Conservation (phyloP, 768 basidiomycete species). For the Podaxis carcinomalis region DNA sequence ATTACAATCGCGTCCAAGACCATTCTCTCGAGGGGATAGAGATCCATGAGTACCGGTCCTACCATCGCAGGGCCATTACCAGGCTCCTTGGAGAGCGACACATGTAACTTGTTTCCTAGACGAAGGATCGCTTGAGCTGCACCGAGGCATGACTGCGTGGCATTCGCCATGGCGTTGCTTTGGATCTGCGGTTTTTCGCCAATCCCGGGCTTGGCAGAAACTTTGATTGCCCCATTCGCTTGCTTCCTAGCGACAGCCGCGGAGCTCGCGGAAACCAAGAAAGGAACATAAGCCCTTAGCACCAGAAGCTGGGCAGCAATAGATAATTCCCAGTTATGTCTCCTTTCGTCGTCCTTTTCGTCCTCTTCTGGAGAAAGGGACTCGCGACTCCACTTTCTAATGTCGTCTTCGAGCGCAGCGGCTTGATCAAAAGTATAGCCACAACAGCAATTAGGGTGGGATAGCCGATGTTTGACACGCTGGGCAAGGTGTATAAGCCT, state of each 20-base stretch:
- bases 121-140: conserved; percentile 65
- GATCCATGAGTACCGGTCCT: conserved; percentile 45
- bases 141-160: conserved; percentile 51
- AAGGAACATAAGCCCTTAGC: conserved; percentile 65
- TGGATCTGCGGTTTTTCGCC: conserved; percentile 30
- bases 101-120: conserved; percentile 31
- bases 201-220: conserved; percentile 16
- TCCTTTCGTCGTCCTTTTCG: conserved; percentile 27
- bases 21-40: conserved; percentile 56
- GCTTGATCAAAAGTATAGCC: conserved; percentile 63
- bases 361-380: conserved; percentile 44
- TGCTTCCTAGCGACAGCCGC: not conserved
- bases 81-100: conserved; percentile 14
- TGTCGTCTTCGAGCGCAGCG: conserved; percentile 48
- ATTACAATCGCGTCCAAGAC: conserved; percentile 62
- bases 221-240: not conserved
- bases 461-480: conserved; percentile 48
- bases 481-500: conserved; percentile 66
- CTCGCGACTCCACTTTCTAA: conserved; percentile 46
- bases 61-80: conserved; percentile 9
- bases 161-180: conserved; percentile 24
- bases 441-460: conserved; percentile 33
- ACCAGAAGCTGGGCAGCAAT: conserved; percentile 58
- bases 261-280: conserved; percentile 30
- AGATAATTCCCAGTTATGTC: conserved; percentile 37